phyloP scores from a whole-genome alignment of 1,284 basidiomycete species.

The Cutaneotrichosporon spelunceum region DNA sequence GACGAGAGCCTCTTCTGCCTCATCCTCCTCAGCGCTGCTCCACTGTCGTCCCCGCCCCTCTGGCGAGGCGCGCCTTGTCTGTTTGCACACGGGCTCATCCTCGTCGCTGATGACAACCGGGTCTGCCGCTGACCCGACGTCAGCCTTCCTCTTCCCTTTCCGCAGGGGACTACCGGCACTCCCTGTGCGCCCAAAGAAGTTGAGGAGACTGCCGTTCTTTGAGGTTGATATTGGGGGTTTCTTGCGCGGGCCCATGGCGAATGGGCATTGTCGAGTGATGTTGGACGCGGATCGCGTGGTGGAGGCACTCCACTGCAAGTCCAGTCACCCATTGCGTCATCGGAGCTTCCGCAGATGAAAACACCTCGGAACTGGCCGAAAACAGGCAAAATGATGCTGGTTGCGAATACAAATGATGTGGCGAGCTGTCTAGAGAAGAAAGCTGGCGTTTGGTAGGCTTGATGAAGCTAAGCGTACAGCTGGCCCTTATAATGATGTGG shows the following conservation, averaged over 20 bases:
- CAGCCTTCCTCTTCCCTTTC: slow-evolving; percentile 15
- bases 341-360: background rate
- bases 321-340: background rate
- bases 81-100: slow-evolving; percentile 16
- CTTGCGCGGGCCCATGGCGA: slow-evolving; percentile 7
- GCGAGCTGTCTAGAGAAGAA: no score
- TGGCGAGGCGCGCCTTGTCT: slow-evolving; percentile 29
- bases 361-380: background rate
- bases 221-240: background rate
- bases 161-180: slow-evolving; percentile 10
- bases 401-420: no score
- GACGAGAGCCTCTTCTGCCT: slow-evolving; percentile 8
- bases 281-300: background rate
- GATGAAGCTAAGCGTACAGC: no score
- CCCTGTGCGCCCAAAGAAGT: slow-evolving; percentile 31
- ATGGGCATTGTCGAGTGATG: background rate
- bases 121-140: slow-evolving; percentile 24
- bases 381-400: background rate
- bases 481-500: no score
- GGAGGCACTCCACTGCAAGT: background rate
- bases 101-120: slow-evolving; percentile 38
- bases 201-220: slow-evolving; percentile 22
- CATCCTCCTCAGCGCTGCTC: slow-evolving; percentile 27
- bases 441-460: no score
- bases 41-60: slow-evolving; percentile 30